A percentile compares a stretch with the other conserved stretches of the same genome.
Evolutionary conservation across 2,329 filamentous ascomycete genomes (phyloP).

Genomic region (Mollisia scopiformis): DNA sequence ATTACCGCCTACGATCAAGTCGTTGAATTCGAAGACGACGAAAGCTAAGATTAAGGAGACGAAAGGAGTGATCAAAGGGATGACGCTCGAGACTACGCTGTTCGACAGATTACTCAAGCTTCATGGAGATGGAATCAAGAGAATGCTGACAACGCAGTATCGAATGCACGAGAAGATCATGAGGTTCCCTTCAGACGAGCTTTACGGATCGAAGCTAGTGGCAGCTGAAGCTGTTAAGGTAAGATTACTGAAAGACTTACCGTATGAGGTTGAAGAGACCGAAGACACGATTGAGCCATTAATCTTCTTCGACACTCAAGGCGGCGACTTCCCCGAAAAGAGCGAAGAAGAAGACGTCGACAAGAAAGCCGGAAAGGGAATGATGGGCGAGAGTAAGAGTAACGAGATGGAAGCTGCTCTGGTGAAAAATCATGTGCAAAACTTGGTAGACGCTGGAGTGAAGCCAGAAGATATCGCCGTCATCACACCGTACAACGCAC

Average conservation of each 20-base stretch:
- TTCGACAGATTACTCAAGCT: conserved; percentile 86
- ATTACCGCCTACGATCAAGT: conserved; percentile 93
- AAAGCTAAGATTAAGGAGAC: conserved; percentile 40
- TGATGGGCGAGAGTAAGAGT: conserved; percentile 77
- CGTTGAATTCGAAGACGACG: conserved; percentile 55
- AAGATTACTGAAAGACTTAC: conserved; percentile 75
- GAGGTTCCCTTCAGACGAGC: conserved; percentile 85
- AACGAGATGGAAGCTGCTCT: conserved; percentile 89
- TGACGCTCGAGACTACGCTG: conserved; percentile 82
- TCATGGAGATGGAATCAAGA: conserved; percentile 83
- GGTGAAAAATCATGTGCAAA: conserved; percentile 76
- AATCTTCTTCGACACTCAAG: conserved; percentile 95
- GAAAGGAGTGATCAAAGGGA: conserved; percentile 48
- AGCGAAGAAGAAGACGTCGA: conserved; percentile 70
- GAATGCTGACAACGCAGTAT: conserved; percentile 96
- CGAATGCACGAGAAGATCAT: conserved; percentile 98
- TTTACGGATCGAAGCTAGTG: conserved; percentile 82
- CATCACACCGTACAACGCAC: conserved; percentile 95
- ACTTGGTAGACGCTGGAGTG: conserved; percentile 79
- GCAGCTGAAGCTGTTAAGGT: conserved; percentile 79
- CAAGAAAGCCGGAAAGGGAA: conserved; percentile 49
- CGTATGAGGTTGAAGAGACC: conserved; percentile 75
- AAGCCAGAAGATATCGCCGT: conserved; percentile 85
- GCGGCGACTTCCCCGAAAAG: conserved; percentile 86
- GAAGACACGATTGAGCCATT: conserved; percentile 89